Conservation (phyloP, 768 basidiomycete genomes). For the Tephrocybe sp. region DNA sequence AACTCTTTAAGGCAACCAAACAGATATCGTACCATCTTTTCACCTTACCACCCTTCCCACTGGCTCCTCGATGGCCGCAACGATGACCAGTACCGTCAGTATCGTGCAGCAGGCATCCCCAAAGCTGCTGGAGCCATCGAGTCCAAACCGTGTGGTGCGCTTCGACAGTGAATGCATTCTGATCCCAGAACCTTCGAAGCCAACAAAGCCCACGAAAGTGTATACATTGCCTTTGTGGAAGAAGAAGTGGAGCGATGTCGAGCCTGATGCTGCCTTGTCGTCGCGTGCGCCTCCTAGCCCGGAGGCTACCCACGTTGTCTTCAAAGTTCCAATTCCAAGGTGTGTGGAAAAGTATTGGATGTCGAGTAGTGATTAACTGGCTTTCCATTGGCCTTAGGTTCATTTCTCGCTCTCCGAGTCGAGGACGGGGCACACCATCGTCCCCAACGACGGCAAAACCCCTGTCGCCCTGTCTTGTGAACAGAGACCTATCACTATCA, state of each 20-base stretch:
- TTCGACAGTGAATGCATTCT: slow-evolving; percentile 74
- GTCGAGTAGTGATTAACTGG: not conserved
- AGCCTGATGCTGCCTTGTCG: slow-evolving; percentile 21
- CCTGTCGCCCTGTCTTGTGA: slow-evolving; percentile 55
- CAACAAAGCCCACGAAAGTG: slow-evolving; percentile 57
- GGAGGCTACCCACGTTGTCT: slow-evolving; percentile 45
- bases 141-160: slow-evolving; percentile 43
- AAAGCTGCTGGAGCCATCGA: slow-evolving; percentile 6
- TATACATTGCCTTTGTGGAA: slow-evolving; percentile 71
- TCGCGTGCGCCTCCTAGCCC: slow-evolving; percentile 15
- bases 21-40: slow-evolving; percentile 15
- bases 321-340: slow-evolving; percentile 65
- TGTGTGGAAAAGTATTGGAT: slow-evolving; percentile 23
- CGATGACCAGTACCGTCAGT: slow-evolving; percentile 13
- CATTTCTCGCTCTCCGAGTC: slow-evolving; percentile 38
- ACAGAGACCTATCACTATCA: slow-evolving; percentile 33
- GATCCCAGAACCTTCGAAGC: slow-evolving; percentile 60
- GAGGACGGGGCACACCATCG: slow-evolving; percentile 31
- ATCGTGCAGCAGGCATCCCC: slow-evolving; percentile 9
- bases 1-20: slow-evolving; percentile 8
- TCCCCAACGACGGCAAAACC: slow-evolving; percentile 30
- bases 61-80: slow-evolving; percentile 12
- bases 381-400: slow-evolving; percentile 30
- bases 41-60: slow-evolving; percentile 1
- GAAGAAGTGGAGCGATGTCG: slow-evolving; percentile 26